Percentiles rank a stretch among this genome's conserved stretches.
Evolutionary conservation across 257 asterid species (phyloP).

Genomic region (Lycium barbarum): DNA sequence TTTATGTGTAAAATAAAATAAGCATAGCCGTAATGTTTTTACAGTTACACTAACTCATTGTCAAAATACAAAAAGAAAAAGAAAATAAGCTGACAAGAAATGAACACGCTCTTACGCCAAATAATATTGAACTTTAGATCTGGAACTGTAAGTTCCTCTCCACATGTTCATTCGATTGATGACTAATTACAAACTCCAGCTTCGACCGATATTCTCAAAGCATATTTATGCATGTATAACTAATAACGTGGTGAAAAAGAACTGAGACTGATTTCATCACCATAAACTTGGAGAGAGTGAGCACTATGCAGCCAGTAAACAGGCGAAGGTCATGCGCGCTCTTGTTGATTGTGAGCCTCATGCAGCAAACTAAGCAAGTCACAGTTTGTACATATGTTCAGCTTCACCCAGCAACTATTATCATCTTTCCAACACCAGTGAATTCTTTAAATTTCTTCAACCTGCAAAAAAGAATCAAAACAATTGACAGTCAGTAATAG

Average conservation of each 20-base stretch:
- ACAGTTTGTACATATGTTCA: background rate
- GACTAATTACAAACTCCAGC: slow-evolving; percentile 16
- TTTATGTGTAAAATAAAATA: no score
- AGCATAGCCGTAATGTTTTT: background rate
- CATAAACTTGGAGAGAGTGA: slow-evolving; percentile 7
- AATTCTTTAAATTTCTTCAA: slow-evolving; percentile 33
- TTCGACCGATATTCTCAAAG: background rate
- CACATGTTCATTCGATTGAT: background rate
- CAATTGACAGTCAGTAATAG: background rate
- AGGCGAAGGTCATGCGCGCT: background rate
- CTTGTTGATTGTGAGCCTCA: slow-evolving; percentile 10
- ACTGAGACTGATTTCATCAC: background rate
- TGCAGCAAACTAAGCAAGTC: slow-evolving; percentile 16
- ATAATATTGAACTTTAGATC: background rate
- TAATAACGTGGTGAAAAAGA: background rate
- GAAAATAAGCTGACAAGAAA: background rate
- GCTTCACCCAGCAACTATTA: background rate
- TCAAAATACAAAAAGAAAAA: background rate
- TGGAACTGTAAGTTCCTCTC: background rate
- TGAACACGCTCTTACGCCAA: background rate
- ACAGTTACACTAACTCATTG: background rate
- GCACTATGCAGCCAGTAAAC: slow-evolving; percentile 11
- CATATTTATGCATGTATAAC: background rate
- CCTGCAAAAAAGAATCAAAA: slow-evolving; percentile 27
- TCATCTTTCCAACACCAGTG: background rate